phyloP scores from a whole-genome alignment of 2,329 filamentous ascomycete genomes.

The Thielaviopsis euricoi region DNA sequence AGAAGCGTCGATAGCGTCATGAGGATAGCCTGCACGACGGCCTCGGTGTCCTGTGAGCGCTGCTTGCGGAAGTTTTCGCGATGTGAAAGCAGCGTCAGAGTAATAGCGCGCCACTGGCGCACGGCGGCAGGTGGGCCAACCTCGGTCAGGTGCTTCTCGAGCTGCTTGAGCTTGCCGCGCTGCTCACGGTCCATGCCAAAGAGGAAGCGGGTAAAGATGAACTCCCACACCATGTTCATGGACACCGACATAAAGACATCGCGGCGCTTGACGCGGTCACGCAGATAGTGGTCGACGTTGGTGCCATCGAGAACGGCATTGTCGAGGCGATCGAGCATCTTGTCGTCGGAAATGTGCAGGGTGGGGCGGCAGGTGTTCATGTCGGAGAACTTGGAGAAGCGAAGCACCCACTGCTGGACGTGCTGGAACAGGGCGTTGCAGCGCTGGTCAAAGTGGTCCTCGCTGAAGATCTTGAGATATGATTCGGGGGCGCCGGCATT shows the following conservation, averaged over 20 bases:
- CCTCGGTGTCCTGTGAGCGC: constrained; percentile 79
- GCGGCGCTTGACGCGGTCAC: constrained; percentile 71
- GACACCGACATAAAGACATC: constrained; percentile 98
- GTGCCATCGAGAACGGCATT: constrained; percentile 88
- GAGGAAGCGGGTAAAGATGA: constrained; percentile 91
- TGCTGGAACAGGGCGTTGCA: constrained; percentile 92
- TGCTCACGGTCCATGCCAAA: constrained; percentile 98
- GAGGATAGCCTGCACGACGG: constrained; percentile 76
- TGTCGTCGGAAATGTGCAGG: constrained; percentile 74
- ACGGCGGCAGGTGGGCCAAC: constrained; percentile 80
- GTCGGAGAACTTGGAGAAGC: constrained; percentile 96
- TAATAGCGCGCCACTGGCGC: constrained; percentile 91
- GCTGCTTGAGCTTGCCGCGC: constrained; percentile 86
- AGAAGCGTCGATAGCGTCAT: constrained; percentile 70
- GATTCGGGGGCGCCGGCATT: constrained; percentile 28
- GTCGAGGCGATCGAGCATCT: constrained; percentile 84
- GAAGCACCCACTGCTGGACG: constrained; percentile 92
- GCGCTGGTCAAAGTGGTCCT: constrained; percentile 87
- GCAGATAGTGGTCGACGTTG: constrained; percentile 76
- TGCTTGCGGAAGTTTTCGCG: constrained; percentile 67
- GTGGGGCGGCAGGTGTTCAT: constrained; percentile 73
- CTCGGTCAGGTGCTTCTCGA: constrained; percentile 82
- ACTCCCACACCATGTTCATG: constrained; percentile 99
- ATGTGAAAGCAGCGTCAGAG: constrained; percentile 71
- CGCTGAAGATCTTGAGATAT: constrained; percentile 67